Conservation (phyloP, 2,329 filamentous ascomycete genomes). For the Botrytis tulipae region DNA sequence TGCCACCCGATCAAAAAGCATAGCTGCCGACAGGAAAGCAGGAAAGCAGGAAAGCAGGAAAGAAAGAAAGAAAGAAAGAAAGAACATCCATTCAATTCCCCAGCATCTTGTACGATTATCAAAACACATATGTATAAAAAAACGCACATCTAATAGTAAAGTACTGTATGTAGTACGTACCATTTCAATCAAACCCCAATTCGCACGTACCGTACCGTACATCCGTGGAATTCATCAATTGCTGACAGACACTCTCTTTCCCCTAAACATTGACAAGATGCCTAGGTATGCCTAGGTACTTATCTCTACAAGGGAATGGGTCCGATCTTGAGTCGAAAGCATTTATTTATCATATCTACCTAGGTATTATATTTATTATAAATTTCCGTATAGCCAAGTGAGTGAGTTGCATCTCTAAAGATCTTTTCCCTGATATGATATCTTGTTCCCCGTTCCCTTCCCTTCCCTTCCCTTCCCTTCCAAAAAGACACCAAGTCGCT, state of each 20-base stretch:
- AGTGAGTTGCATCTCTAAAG: background rate
- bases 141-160: background rate
- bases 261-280: background rate
- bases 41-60: too few species aligned
- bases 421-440: background rate
- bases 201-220: background rate
- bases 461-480: too few species aligned
- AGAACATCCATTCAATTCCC: background rate
- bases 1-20: background rate
- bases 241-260: background rate
- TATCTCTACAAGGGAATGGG: background rate
- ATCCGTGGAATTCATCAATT: background rate
- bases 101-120: background rate
- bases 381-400: background rate
- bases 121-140: too few species aligned
- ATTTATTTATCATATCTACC: background rate
- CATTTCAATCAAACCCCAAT: background rate
- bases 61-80: too few species aligned
- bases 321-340: background rate
- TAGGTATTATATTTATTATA: background rate
- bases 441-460: too few species aligned
- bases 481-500: background rate
- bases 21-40: background rate
- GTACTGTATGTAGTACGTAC: background rate
- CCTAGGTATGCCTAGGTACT: background rate